Evolutionary conservation across 1,284 basidiomycete genomes (phyloP).

Genomic region (Ceraceosorus guamensis): DNA sequence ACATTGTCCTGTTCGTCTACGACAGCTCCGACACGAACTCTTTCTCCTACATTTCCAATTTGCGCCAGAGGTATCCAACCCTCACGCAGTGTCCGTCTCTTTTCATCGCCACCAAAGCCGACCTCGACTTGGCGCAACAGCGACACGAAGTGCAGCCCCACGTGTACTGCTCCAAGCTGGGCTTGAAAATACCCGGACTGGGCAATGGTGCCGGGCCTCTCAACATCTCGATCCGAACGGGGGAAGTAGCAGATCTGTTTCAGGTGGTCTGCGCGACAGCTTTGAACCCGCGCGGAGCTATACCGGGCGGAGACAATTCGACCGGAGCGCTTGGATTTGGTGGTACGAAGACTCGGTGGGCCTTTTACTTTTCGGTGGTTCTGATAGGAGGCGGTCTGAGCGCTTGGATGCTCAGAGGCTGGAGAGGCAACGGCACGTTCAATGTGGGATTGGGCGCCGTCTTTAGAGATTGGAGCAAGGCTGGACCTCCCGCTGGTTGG

Average conservation of each 20-base stretch:
- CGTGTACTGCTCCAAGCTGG: constrained; percentile 60
- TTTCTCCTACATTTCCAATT: constrained; percentile 94
- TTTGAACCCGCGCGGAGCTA: constrained; percentile 36
- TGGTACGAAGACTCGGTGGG: no score
- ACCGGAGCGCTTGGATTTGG: background rate
- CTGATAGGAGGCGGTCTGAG: no score
- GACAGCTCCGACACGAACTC: constrained; percentile 98
- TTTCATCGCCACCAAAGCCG: constrained; percentile 98
- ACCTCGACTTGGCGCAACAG: constrained; percentile 74
- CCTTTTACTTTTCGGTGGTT: no score
- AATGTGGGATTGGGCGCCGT: no score
- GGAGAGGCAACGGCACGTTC: no score
- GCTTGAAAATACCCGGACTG: constrained; percentile 35
- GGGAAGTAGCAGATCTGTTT: constrained; percentile 81
- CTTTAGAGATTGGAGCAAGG: no score
- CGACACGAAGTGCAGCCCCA: constrained; percentile 97
- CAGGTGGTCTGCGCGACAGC: constrained; percentile 75
- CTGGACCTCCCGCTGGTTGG: no score
- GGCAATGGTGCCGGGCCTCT: constrained; percentile 34
- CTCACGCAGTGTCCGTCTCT: constrained; percentile 80
- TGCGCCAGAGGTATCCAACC: constrained; percentile 84
- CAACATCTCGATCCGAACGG: constrained; percentile 59
- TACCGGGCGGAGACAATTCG: constrained; percentile 8
- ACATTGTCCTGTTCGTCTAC: constrained; percentile 90
- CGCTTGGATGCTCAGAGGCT: no score